Evolutionary conservation across 805 yeast genomes (phyloP).

Genomic region (Cyberlindnera subsufficiens): DNA sequence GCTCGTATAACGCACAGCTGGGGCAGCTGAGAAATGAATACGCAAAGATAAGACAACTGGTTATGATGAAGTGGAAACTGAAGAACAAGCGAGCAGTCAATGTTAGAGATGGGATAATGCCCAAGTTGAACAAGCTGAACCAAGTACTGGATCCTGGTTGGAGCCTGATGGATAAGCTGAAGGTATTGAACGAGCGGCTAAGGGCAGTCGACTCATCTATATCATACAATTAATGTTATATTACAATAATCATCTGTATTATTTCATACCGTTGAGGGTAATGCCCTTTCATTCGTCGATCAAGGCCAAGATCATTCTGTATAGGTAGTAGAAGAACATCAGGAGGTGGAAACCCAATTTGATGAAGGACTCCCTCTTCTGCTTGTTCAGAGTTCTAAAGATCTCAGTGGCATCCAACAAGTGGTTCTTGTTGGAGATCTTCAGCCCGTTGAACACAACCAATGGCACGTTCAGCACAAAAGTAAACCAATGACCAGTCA

Average conservation of each 20-base stretch:
- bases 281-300: slow-evolving; percentile 35
- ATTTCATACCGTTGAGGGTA: background rate
- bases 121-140: slow-evolving; percentile 25
- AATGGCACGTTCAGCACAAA: slow-evolving; percentile 80
- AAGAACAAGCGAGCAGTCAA: slow-evolving; percentile 3
- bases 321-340: slow-evolving; percentile 92
- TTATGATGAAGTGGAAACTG: slow-evolving; percentile 13
- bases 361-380: slow-evolving; percentile 86
- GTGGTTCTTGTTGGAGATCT: slow-evolving; percentile 73
- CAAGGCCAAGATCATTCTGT: slow-evolving; percentile 92
- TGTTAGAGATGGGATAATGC: background rate
- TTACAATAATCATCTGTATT: background rate
- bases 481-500: slow-evolving; percentile 91
- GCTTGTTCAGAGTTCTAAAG: slow-evolving; percentile 87
- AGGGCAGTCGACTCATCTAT: background rate
- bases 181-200: slow-evolving; percentile 9
- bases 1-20: slow-evolving; percentile 18
- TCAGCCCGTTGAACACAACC: slow-evolving; percentile 76
- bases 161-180: slow-evolving; percentile 15
- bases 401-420: slow-evolving; percentile 95
- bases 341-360: slow-evolving; percentile 87
- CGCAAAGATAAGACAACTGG: slow-evolving; percentile 15
- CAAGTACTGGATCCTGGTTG: slow-evolving; percentile 22
- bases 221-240: background rate
- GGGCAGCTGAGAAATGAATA: slow-evolving; percentile 23